Evolutionary conservation across 1,139 yeast species (phyloP), one percentile per base, ranked within the genome.

Genomic region (Sugiyamaella novakii): DNA sequence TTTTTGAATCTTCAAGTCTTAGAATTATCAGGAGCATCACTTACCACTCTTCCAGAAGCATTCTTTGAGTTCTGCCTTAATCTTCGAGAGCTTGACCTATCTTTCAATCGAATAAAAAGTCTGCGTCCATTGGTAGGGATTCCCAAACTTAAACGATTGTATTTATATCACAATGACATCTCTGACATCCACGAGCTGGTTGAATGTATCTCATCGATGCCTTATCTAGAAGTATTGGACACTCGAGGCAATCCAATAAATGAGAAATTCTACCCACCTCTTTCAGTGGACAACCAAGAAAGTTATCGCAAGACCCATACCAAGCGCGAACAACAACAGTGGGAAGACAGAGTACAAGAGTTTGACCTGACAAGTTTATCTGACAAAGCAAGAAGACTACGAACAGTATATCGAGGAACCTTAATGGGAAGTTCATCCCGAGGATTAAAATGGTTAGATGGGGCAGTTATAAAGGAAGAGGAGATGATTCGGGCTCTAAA

Each of bases 201-300:
- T 8, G 55, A 54, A 15, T 57, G 58, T 17, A 47, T 68, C 21
- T 28, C 53, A 21, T 41, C 56, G 6, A 52, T 64, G 51, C 55
- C 54, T 3, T 50, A 43, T 18, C 52, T 68, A 35, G 59, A 55
- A 17, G 61, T 57, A 19, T 50, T 68, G 25, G 72, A 68, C 40
- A 46, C 62, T 36, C 62, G 72, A 19, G 60, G 53, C 38, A 68
- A 66, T 47, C 70, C 72, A 8, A 30, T 64, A 4, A 63, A 65
- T 7, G 33, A 46, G n/a, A 53, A 56, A 19, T 59, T 63, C 36
- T 68, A 68, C 43, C 60, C 66, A 3, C 56, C 57, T 5, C 47
- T 63, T 17, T 38, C 49, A 17, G 50, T 48, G 3, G 39, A 51
- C 11, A 50, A 44, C 14, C 50, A 47, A 14, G 47, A 50, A 15